Conservation (phyloP, 371 early-diverging fungal species). For the Catenaria anguillulae region DNA sequence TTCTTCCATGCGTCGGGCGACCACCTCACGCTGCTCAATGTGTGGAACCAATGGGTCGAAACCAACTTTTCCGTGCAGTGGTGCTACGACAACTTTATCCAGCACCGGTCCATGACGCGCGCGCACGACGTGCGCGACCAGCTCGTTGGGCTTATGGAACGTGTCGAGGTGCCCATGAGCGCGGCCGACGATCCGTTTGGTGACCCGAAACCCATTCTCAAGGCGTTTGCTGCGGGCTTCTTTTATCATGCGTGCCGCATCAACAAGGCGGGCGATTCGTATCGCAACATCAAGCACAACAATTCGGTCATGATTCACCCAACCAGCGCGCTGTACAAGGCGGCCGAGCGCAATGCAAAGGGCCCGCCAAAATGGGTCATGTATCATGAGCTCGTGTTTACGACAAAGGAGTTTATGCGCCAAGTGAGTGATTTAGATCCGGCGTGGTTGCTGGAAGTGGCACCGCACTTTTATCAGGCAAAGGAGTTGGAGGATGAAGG, state of each 20-base stretch:
- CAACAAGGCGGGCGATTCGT: slow-evolving; percentile 69
- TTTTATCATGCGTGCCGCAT: slow-evolving; percentile 84
- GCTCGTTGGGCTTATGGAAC: slow-evolving; percentile 76
- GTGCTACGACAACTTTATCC: slow-evolving; percentile 94
- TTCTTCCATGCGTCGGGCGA: slow-evolving; percentile 77
- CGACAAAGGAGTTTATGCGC: slow-evolving; percentile 87
- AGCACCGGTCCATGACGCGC: slow-evolving; percentile 73
- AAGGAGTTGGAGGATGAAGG: slow-evolving; percentile 48
- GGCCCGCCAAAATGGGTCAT: slow-evolving; percentile 65
- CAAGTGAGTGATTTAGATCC: slow-evolving; percentile 84
- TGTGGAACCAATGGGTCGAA: slow-evolving; percentile 92
- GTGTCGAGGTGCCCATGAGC: slow-evolving; percentile 72
- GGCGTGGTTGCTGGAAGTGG: slow-evolving; percentile 83
- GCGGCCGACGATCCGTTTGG: slow-evolving; percentile 52
- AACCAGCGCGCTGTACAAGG: slow-evolving; percentile 31
- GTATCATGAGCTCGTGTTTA: slow-evolving; percentile 86
- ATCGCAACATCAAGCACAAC: slow-evolving; percentile 76
- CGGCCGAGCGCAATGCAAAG: slow-evolving; percentile 20
- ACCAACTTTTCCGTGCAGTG: slow-evolving; percentile 82
- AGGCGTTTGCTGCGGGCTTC: slow-evolving; percentile 84
- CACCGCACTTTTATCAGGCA: slow-evolving; percentile 82
- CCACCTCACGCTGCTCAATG: slow-evolving; percentile 74
- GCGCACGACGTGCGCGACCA: slow-evolving; percentile 92
- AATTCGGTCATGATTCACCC: slow-evolving; percentile 91
- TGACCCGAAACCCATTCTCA: slow-evolving; percentile 60